Evolutionary conservation across 768 basidiomycete genomes (phyloP).

Genomic region (Boletus bicolor): DNA sequence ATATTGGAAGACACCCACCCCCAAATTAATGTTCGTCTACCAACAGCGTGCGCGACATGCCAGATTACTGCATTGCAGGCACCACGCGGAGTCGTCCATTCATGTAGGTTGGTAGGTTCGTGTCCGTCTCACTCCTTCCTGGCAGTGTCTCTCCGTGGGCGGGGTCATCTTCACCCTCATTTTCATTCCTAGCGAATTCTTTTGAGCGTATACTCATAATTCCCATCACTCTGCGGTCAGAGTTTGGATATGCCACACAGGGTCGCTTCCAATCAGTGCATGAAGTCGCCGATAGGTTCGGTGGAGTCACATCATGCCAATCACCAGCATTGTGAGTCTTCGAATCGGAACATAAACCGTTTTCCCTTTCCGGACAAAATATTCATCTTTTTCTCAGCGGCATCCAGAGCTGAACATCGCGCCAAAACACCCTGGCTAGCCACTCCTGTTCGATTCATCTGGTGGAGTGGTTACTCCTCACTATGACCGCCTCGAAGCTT

Average conservation of each 20-base stretch:
- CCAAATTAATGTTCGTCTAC: neutral
- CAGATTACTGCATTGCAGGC: neutral
- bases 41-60: neutral
- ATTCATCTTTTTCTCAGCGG: neutral
- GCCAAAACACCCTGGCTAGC: neutral
- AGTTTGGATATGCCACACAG: neutral
- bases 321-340: neutral
- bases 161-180: neutral
- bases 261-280: neutral
- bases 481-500: neutral
- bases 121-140: neutral
- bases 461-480: neutral
- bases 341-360: neutral
- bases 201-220: neutral
- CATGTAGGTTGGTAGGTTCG: neutral
- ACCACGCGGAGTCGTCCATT: too few species aligned
- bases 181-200: neutral
- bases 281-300: constrained; percentile 6
- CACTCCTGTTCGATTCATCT: neutral
- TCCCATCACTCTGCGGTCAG: neutral
- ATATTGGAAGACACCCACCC: neutral
- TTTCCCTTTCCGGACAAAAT: neutral
- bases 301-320: constrained; percentile 5
- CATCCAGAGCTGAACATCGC: neutral
- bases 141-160: neutral